Conservation (phyloP, 495 filamentous ascomycete genomes). For the Schizothecium vesticola region DNA sequence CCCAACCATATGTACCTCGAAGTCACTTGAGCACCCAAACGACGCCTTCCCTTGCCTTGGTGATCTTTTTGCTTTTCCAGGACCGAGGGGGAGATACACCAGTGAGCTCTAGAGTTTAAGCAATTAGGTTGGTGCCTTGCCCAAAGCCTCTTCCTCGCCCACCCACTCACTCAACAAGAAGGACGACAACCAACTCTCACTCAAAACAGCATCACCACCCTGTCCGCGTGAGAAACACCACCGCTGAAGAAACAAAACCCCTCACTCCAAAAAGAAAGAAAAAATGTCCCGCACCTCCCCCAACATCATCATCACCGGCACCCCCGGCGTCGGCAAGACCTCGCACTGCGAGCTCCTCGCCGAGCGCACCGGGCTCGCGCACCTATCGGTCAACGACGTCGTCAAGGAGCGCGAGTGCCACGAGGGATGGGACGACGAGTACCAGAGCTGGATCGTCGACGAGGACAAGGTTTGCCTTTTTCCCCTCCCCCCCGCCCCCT, state of each 20-base stretch:
- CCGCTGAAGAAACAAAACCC: too few relatives aligned
- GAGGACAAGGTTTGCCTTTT: conserved; percentile 79
- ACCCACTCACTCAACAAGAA: background rate
- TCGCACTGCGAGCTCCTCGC: conserved; percentile 78
- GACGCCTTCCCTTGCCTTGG: background rate
- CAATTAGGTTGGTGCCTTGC: background rate
- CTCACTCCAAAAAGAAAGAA: conserved; percentile 18
- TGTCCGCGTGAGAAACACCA: too few relatives aligned
- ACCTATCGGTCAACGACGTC: conserved; percentile 83
- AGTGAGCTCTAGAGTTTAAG: background rate
- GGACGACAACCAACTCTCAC: background rate
- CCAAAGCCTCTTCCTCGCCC: background rate
- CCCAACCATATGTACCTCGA: background rate
- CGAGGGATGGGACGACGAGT: conserved; percentile 78
- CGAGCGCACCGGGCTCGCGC: conserved; percentile 56
- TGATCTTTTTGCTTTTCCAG: background rate
- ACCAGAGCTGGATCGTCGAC: conserved; percentile 87
- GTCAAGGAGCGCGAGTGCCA: conserved; percentile 80
- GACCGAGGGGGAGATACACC: background rate
- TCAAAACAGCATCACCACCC: background rate
- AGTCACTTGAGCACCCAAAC: background rate
- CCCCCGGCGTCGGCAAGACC: conserved; percentile 92
- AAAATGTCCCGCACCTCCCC: conserved; percentile 54
- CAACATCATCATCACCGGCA: conserved; percentile 93
- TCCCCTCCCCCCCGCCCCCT: too few relatives aligned